Percentiles rank a stretch among this genome's conserved stretches.
These are phyloP conservation scores for Myriosclerotinia duriaeana DNA, from an alignment of 2,329 filamentous ascomycete genomes.

Conservation along the genomic window DNA sequence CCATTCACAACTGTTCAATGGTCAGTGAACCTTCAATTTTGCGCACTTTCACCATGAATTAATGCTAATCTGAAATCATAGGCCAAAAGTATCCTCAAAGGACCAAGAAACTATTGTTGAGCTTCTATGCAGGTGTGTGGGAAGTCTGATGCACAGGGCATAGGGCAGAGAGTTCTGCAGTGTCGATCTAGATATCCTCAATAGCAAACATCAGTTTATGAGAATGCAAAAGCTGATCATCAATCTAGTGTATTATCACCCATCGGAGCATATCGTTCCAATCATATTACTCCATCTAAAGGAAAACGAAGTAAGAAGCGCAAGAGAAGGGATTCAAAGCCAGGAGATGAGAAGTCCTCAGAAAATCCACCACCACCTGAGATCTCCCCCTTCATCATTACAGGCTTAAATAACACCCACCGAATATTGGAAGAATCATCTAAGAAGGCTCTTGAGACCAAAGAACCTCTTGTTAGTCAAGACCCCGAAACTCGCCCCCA, in stretches of 20 bases:
- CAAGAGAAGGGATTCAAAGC: conserved; percentile 46
- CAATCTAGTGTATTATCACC: conserved; percentile 59
- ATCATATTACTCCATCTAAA: conserved; percentile 56
- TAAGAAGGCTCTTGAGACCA: background rate
- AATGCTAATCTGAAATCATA: conserved; percentile 40
- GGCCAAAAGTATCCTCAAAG: conserved; percentile 58
- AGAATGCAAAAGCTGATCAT: background rate
- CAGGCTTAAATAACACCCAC: conserved; percentile 65
- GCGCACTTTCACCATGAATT: background rate
- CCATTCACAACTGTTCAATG: conserved; percentile 62
- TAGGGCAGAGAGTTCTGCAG: conserved; percentile 1
- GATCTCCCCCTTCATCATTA: conserved; percentile 56
- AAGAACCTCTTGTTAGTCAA: background rate
- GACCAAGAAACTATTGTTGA: conserved; percentile 66
- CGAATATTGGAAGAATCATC: conserved; percentile 48
- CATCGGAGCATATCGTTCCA: conserved; percentile 60
- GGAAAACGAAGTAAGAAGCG: conserved; percentile 59
- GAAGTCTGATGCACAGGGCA: background rate
- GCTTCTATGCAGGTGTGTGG: conserved; percentile 62
- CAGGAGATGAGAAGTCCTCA: conserved; percentile 27
- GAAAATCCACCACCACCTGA: conserved; percentile 48
- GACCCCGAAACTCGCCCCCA: background rate
- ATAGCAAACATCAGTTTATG: background rate
- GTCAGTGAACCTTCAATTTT: conserved; percentile 44
- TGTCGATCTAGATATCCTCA: background rate